Base-by-base conservation (phyloP, 1,139 yeast genomes). In the Saccharomyces pastorianus region DNA sequence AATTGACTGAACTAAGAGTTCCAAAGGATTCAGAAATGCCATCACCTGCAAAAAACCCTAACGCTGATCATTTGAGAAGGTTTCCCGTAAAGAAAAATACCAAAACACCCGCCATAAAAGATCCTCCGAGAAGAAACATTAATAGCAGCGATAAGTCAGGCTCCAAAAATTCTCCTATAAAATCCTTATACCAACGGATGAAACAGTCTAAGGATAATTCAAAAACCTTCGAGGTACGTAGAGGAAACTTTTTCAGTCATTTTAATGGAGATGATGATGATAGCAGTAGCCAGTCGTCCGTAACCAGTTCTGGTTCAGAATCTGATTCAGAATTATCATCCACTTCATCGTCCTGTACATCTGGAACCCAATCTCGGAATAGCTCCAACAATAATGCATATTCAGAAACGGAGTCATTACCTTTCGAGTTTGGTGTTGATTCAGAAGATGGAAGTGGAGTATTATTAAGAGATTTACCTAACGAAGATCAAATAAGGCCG, bases 391-490 rank as follows among this genome's bases (percentile, higher is more conserved):
- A 17, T 6, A 38, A 20, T 38, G 44, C 25, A 23, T 17, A 17
- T 20, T 38, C 44, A 9, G 63, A 60, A 46, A 53, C 66, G 3
- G 70, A 64, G 34, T 66, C 70, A 1, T 49, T 64, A n/a, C 70
- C 69, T 1, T 64, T 61, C 55, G 59, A 62, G 27, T 59, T 59
- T 49, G 66, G 62, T 7, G 56, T 63, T 7, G 68, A 67, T 28
- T 63, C 68, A 3, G 63, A 59, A 27, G 60, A 61, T 6, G 29
- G 48, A 48, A 64, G 67, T 50, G 58, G 56, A 6, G 50, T 64
- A 9, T 64, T 68, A 5, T 51, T 64, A 53, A 54, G 64, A 47
- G 64, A 61, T 42, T 31, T 59, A 27, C 54, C 57, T 13, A 59
- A 55, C 17, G 49, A 58, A 13, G 59, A 56, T n/a, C 53, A 51